Evolutionary conservation across 805 yeast genomes (phyloP).

Genomic region (Lachancea lanzarotensis): DNA sequence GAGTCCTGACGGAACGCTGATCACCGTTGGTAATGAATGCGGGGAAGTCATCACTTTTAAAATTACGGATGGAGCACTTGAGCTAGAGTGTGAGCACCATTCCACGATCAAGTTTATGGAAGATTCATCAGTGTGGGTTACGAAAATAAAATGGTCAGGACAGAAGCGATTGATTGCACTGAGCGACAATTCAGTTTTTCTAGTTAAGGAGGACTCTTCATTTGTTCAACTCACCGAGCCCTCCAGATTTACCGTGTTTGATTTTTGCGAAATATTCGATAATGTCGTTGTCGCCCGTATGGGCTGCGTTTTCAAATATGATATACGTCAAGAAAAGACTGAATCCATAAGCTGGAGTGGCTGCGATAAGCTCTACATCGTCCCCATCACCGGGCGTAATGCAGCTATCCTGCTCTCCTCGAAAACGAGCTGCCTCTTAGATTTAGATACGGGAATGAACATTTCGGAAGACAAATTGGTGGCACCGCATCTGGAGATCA

Average conservation of each 20-base stretch:
- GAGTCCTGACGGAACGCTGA: conserved; percentile 18
- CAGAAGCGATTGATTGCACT: conserved; percentile 12
- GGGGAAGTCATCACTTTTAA: conserved; percentile 18
- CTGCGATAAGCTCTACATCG: conserved; percentile 17
- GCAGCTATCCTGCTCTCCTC: conserved; percentile 18
- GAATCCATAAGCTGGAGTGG: conserved; percentile 8
- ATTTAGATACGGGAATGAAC: conserved; percentile 10
- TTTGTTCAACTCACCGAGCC: conserved; percentile 9
- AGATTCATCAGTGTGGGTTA: conserved; percentile 20
- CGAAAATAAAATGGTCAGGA: conserved; percentile 13
- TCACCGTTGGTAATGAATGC: conserved; percentile 25
- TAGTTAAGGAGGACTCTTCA: conserved; percentile 2
- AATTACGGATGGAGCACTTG: background rate
- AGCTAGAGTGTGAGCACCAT: background rate
- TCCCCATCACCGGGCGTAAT: conserved; percentile 13
- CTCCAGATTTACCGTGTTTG: conserved; percentile 20
- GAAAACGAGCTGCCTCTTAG: conserved; percentile 14
- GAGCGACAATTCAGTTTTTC: conserved; percentile 23
- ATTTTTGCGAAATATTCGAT: conserved; percentile 12
- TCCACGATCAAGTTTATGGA: conserved; percentile 3
- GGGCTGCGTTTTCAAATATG: conserved; percentile 13
- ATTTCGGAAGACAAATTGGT: conserved; percentile 17
- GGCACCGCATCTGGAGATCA: conserved; percentile 24
- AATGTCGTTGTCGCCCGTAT: conserved; percentile 14
- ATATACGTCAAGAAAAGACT: conserved; percentile 5